Evolutionary conservation across 164 flowering plant species (phyloP), one percentile per base, ranked within the genome.

Genomic region (Berberis vulgaris): DNA sequence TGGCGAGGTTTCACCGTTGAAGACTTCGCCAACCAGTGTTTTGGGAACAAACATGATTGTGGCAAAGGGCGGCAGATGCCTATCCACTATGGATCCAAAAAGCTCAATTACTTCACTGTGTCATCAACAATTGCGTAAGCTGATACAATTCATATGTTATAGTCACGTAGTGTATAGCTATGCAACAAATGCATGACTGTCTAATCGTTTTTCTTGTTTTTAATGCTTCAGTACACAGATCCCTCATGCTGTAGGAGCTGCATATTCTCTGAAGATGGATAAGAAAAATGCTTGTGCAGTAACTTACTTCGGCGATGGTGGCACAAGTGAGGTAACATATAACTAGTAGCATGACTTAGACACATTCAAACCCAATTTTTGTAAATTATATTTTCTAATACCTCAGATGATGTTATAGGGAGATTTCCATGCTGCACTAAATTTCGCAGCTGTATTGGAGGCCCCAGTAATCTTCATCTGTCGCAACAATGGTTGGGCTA

Each of bases 401-500:
- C 39, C 8, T 63, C 9, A 38, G 43, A 39, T 63, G 45, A 46
- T 71, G 55, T 71, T 59, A 38, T 71, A 93, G 98, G 98, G 98
- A 74, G 98, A 94, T 79, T 94, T 94, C 82, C 98, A 94, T 82
- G 97, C 92, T 73, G 96, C 79, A 64, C 52, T 94, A 49, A 94
- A 94, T 72, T 88, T 94, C 69, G 97, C 98, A 9, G 98, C 97
- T 5, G 97, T 94, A 53, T 61, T 73, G 82, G 95, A 91, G 72
- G 88, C 82, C 9, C 99, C 97, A 0, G 95, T 94, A 58, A 70
- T 94, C 42, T 94, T 94, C 65, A 64, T 94, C 50, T 94, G 99
- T 73, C 87, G 99, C 64, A 94, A 94, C 83, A 94, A 94, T 69
- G 97, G 99, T 56, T 93, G 96, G 96, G 96, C 99, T 43, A 94